Percentiles rank a stretch among this genome's conserved stretches.
Conservation (phyloP, 1,284 basidiomycete species). For the Schizophyllum commune region DNA sequence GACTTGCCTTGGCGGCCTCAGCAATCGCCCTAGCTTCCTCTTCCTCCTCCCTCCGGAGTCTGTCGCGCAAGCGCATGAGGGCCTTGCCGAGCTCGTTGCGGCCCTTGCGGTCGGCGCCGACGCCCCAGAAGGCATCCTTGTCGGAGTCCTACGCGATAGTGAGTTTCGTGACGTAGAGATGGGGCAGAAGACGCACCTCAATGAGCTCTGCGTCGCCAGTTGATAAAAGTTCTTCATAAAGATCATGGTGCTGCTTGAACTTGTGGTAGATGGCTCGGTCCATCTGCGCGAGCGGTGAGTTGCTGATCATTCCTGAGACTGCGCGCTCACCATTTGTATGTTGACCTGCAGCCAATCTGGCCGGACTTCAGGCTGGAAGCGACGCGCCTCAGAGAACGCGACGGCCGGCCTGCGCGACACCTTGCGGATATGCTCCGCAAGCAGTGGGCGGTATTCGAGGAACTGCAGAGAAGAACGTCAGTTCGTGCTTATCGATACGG, state of each 20-base stretch:
- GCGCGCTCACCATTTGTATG: constrained; percentile 36
- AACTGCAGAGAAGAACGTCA: constrained; percentile 31
- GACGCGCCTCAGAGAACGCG: constrained; percentile 55
- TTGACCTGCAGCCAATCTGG: constrained; percentile 56
- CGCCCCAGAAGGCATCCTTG: constrained; percentile 36
- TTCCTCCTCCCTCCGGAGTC: constrained; percentile 6
- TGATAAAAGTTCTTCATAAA: constrained; percentile 26
- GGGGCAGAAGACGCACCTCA: constrained; percentile 17
- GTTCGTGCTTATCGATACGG: not conserved
- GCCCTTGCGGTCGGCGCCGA: constrained; percentile 29
- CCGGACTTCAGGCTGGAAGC: constrained; percentile 47
- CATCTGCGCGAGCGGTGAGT: constrained; percentile 24
- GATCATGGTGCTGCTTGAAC: constrained; percentile 32
- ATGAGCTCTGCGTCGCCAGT: constrained; percentile 28
- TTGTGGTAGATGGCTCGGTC: constrained; percentile 31
- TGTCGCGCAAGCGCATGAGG: constrained; percentile 16
- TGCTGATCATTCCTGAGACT: not conserved
- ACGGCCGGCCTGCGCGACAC: constrained; percentile 45
- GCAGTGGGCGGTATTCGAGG: constrained; percentile 40
- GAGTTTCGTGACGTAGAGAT: not conserved
- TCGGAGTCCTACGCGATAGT: constrained; percentile 23
- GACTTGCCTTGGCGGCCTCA: not conserved
- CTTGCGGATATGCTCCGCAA: constrained; percentile 56
- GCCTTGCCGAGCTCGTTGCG: constrained; percentile 37
- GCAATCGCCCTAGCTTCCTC: too few relatives aligned